Base-by-base conservation (phyloP, 1,284 basidiomycete species). In the Trichosporon sp. region DNA sequence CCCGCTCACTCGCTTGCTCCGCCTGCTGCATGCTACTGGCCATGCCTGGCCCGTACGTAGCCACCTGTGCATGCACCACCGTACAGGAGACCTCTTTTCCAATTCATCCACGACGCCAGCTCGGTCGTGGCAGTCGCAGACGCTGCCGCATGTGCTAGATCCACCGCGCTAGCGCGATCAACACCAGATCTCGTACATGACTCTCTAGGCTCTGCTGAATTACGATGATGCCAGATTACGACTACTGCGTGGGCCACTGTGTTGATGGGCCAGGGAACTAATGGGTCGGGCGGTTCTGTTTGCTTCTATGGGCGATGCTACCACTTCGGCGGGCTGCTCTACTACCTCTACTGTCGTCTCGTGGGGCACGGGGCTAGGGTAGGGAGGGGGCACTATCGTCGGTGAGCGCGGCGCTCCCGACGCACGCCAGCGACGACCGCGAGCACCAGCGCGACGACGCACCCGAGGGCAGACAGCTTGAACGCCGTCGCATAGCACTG, bases 401-500 rank as follows among this genome's bases (percentile, higher is more conserved):
- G 31, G 18, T 31, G 27, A 29, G 56, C 27, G 27, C 56, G 56
- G 23, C 75, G 72, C 68, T 83, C 79, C 5, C 80, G 71, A 38
- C 81, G 73, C 15, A 79, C 31, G 0, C 80, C 81, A 6, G 77
- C 79, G 53, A 74, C 71, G 0, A 83, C 18, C 27, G 78, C 78
- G 47, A 83, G 65, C 0, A 53, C 69, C 2, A 84, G 68, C 4
- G 83, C 82, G 2, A 81, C 12, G 0, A 76, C 64, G 56, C 78
- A 80, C 2, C 73, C 78, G 0, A 76, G 29, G 1, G 76, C 72
- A 5, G 81, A 79, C 8, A 83, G 56, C 56, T 77, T 74, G 75
- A 84, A 82, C 9, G 83, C 81, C 3, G 77, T 69, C 9, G 74
- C 70, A 68, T 83, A 84, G 70, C 83, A 84, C 23, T 65, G 68